phyloP scores from a whole-genome alignment of 202 grass and related monocot genomes.

The Cymbopogon flexuosus region DNA sequence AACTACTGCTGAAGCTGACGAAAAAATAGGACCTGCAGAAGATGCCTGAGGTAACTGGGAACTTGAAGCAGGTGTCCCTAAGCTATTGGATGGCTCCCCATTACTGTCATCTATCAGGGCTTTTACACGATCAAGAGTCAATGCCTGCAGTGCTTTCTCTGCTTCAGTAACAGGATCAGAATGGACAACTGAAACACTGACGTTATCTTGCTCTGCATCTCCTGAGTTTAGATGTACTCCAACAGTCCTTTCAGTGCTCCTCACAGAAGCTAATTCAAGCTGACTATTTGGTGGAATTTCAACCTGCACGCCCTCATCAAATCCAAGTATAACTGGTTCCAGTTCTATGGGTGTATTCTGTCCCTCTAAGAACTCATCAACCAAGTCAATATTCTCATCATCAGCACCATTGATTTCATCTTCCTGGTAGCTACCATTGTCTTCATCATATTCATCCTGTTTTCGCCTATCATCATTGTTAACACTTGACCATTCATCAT shows the following conservation, averaged over 20 bases:
- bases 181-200: constrained; percentile 40
- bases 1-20: constrained; percentile 41
- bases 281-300: constrained; percentile 54
- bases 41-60: constrained; percentile 47
- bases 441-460: constrained; percentile 71
- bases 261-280: constrained; percentile 57
- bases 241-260: constrained; percentile 45
- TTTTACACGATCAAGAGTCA: constrained; percentile 57
- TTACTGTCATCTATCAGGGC: constrained; percentile 33
- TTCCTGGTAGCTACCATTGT: constrained; percentile 50
- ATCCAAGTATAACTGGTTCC: constrained; percentile 88
- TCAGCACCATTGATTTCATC: constrained; percentile 58
- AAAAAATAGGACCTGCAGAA: constrained; percentile 33
- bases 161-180: constrained; percentile 44
- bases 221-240: constrained; percentile 13
- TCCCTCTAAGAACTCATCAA: constrained; percentile 48
- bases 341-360: constrained; percentile 40
- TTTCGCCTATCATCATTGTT: constrained; percentile 51
- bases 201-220: constrained; percentile 33
- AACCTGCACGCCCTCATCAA: constrained; percentile 90
- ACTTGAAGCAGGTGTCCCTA: constrained; percentile 38
- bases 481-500: constrained; percentile 69
- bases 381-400: constrained; percentile 58
- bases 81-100: constrained; percentile 30
- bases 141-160: constrained; percentile 53